Conservation (phyloP, 441 rosid genomes). For the Croton setiger region DNA sequence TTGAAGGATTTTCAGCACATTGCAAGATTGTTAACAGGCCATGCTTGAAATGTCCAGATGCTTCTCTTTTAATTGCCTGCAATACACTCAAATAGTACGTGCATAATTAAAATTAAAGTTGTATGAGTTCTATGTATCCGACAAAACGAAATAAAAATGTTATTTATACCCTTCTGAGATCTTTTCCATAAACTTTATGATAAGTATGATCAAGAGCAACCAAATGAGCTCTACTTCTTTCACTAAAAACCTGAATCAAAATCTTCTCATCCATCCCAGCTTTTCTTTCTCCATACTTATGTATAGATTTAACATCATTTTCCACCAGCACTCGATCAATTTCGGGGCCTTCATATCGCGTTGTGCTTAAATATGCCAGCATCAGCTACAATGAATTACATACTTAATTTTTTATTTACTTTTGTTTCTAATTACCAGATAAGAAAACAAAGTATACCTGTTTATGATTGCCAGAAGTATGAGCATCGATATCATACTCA, state of each 20-base stretch:
- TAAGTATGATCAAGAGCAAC: conserved; percentile 46
- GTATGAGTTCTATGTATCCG: too few species aligned
- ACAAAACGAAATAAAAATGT: too few species aligned
- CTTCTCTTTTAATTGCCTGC: conserved; percentile 60
- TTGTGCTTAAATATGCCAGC: conserved; percentile 54
- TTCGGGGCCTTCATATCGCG: conserved; percentile 77
- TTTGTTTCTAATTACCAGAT: too few species aligned
- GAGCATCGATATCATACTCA: conserved; percentile 51
- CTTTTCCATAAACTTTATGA: conserved; percentile 40
- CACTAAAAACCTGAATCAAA: conserved; percentile 56
- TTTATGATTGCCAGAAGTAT: conserved; percentile 56
- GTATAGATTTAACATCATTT: conserved; percentile 53
- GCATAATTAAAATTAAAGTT: background rate
- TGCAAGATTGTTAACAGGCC: conserved; percentile 56
- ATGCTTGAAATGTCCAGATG: conserved; percentile 50
- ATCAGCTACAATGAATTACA: too few species aligned
- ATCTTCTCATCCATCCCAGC: conserved; percentile 40
- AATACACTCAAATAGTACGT: background rate
- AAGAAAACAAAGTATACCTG: conserved; percentile 31
- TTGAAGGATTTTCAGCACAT: conserved; percentile 60
- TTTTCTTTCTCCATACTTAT: conserved; percentile 45
- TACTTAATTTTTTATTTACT: too few species aligned
- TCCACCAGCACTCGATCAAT: conserved; percentile 47
- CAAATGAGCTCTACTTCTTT: conserved; percentile 69
- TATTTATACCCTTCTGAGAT: conserved; percentile 47